Evolutionary conservation across 352 stramenopile genomes (phyloP), one percentile per base, ranked within the genome.

Genomic region (Elongisporangium undulatum): DNA sequence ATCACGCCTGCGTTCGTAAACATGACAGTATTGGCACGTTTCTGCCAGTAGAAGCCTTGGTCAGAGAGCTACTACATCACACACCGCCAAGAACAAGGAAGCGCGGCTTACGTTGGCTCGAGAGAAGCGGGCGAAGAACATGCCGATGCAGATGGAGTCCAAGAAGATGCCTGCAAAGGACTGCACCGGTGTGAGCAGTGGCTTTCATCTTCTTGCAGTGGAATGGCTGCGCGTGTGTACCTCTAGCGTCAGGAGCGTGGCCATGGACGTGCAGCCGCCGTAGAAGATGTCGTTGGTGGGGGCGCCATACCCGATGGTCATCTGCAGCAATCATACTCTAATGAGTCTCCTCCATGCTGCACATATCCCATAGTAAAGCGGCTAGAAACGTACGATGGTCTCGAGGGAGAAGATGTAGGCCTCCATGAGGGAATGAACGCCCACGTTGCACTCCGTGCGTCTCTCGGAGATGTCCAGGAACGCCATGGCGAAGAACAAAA

Each of bases 261-360:
- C 86, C 64, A 95, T 93, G 1, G 83, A 90, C 7, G 68, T 72
- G 69, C 86, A 95, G 19, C 81, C 82, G 45, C 86, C 86, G 66
- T 92, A 95, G 64, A 95, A 95, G 62, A 95, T 95, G 56, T 95
- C 86, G 53, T 93, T 82, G n/a, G 80, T 91, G 10, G 86, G 86
- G 2, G 86, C 86, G 4, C 86, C 84, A 48, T 95, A 95, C 7
- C 86, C 86, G 56, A 95, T 95, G 54, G 86, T 95, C 86, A 95
- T 95, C 86, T 95, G 29, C 21, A 34, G 8, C 19, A 13, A 70
- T 3, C 41, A 19, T 50, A 55, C n/a, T 52, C 51, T 10, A 23
- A 22, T 48, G 2, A 60, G 39, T 39, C 29, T 17, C n/a, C 53
- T n/a, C n/a, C n/a, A 56, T 57, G 13, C 15, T 17, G n/a, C 16